A percentile compares a stretch with the other conserved stretches of the same genome.
Conservation (phyloP, 225 moss, liverwort and hornwort genomes). For the Climacium dendroides region DNA sequence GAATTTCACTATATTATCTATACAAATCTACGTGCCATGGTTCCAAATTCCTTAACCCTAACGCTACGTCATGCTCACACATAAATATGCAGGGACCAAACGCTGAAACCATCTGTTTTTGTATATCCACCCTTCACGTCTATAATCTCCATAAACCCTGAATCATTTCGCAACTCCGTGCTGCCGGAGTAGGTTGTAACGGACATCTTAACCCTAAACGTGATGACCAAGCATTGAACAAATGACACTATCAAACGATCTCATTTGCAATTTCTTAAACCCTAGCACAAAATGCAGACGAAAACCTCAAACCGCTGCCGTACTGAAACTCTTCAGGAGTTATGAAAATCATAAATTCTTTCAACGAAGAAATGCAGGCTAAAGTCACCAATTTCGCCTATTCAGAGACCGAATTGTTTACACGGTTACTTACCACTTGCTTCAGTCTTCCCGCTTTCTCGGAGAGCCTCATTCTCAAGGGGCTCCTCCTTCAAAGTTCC, state of each 20-base stretch:
- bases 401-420: neutral
- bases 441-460: constrained; percentile 13
- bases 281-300: neutral
- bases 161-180: neutral
- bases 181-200: neutral
- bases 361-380: neutral
- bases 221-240: neutral
- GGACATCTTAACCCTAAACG: neutral
- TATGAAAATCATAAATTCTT: neutral
- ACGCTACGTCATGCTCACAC: neutral
- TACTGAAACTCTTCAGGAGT: neutral
- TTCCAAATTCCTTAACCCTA: neutral
- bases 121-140: neutral
- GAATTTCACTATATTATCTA: neutral
- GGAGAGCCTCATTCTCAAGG: neutral
- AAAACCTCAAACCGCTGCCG: neutral
- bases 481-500: constrained; percentile 16
- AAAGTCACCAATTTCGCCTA: neutral
- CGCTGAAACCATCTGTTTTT: neutral
- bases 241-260: neutral
- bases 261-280: neutral
- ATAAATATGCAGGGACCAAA: neutral
- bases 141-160: neutral
- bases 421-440: neutral
- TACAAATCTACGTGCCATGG: neutral